Evolutionary conservation across 441 rosid species (phyloP).

Genomic region (Dalechampia spathulata): DNA sequence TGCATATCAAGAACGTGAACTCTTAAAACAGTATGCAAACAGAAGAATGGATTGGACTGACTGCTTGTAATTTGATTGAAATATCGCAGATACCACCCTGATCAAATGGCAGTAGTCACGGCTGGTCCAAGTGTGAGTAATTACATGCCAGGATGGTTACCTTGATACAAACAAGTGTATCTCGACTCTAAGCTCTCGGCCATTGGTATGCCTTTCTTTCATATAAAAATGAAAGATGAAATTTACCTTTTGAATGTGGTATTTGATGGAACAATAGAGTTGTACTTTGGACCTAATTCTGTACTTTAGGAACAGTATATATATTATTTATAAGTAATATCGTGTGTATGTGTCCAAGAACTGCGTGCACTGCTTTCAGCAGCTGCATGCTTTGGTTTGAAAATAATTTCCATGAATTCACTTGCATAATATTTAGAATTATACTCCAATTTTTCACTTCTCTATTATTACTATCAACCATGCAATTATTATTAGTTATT

Average conservation of each 20-base stretch:
- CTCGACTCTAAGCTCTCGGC: neutral
- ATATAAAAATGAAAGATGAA: constrained; percentile 12
- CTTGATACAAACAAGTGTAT: constrained; percentile 31
- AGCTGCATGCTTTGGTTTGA: constrained; percentile 10
- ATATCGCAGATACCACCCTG: constrained; percentile 54
- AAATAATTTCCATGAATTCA: constrained; percentile 12
- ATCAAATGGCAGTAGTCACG: constrained; percentile 41
- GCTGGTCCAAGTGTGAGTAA: constrained; percentile 79
- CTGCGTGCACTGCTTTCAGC: constrained; percentile 3
- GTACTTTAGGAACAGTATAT: constrained; percentile 14
- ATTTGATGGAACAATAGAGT: constrained; percentile 11
- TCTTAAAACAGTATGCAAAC: no score
- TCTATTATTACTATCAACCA: no score
- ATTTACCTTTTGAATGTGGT: constrained; percentile 15
- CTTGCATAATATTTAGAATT: neutral
- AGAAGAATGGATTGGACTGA: neutral
- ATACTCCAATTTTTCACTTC: no score
- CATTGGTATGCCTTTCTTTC: constrained; percentile 5
- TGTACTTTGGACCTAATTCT: constrained; percentile 9
- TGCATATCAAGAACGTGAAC: neutral
- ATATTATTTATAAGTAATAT: constrained; percentile 1
- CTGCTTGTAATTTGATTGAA: neutral
- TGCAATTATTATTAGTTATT: no score
- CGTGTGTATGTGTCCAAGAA: constrained; percentile 11
- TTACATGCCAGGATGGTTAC: constrained; percentile 92